Percentiles rank a stretch among this genome's conserved stretches.
Evolutionary conservation across 192 early-diverging fungal species (phyloP).

Genomic region (Backusella macrospora): DNA sequence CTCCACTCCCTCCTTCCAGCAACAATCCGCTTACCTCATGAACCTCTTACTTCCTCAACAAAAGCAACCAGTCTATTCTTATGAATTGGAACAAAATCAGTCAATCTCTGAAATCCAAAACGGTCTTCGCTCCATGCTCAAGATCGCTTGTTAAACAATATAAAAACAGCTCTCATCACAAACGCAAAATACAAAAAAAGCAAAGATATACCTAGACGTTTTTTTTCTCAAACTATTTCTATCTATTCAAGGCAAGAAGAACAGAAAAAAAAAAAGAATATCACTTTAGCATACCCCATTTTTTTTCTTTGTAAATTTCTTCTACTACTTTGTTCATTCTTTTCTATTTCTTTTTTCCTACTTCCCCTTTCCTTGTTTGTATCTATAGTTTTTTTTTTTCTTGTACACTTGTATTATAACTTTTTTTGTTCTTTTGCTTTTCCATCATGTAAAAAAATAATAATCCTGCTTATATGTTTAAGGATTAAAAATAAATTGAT

Average conservation of each 20-base stretch:
- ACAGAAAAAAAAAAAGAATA: neutral
- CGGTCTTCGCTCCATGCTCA: constrained; percentile 48
- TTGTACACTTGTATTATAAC: constrained; percentile 17
- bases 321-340: constrained; percentile 1
- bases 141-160: constrained; percentile 38
- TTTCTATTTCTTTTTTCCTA: constrained; percentile 6
- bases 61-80: neutral
- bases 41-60: constrained; percentile 14
- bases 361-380: constrained; percentile 4
- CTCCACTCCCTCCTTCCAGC: constrained; percentile 27
- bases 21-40: constrained; percentile 25
- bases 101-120: constrained; percentile 51
- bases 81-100: constrained; percentile 19
- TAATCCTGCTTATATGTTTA: constrained; percentile 10
- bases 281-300: constrained; percentile 6
- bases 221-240: constrained; percentile 9
- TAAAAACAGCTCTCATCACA: neutral
- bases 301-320: constrained; percentile 9
- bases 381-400: constrained; percentile 15
- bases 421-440: constrained; percentile 1
- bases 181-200: neutral
- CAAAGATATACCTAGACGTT: neutral
- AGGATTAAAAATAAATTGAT: constrained; percentile 12
- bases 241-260: constrained; percentile 5
- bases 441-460: neutral